Conservation (phyloP, 108 stramenopile species). For the Schizochytrium sp. region DNA sequence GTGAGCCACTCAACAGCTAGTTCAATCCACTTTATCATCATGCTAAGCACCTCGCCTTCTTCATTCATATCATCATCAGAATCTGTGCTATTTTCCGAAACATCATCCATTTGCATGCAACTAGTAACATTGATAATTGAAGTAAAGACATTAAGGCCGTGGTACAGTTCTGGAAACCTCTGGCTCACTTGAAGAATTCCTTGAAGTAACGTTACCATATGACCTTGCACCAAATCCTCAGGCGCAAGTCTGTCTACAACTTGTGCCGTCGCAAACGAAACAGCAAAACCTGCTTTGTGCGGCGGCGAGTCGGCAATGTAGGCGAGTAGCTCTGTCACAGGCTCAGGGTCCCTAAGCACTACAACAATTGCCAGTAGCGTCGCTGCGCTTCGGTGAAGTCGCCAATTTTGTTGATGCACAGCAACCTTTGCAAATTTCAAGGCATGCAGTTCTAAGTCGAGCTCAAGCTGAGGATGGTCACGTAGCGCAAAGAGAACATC, state of each 20-base stretch:
- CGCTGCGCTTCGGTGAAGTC: not conserved
- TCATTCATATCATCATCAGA: not conserved
- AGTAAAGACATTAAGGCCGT: not conserved
- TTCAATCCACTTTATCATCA: not conserved
- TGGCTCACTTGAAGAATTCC: not conserved
- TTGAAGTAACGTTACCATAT: not conserved
- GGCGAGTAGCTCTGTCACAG: not conserved
- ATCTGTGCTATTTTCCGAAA: not conserved
- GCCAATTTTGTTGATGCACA: not conserved
- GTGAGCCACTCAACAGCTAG: not conserved
- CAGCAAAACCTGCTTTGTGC: not conserved
- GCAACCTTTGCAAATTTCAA: not conserved
- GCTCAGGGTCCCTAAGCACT: conserved; percentile 5
- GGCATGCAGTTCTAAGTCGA: not conserved
- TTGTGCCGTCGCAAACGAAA: not conserved
- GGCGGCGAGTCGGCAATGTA: not conserved
- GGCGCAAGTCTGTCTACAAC: not conserved
- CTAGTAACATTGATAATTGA: not conserved
- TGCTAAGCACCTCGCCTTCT: not conserved
- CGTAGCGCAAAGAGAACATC: conserved; percentile 14
- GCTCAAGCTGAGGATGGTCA: not conserved
- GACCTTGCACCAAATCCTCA: not conserved
- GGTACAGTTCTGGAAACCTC: not conserved
- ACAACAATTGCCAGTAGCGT: not conserved
- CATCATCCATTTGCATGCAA: not conserved